Conservation (phyloP, 495 filamentous ascomycete species). For the Staphylotrichum longicolle region DNA sequence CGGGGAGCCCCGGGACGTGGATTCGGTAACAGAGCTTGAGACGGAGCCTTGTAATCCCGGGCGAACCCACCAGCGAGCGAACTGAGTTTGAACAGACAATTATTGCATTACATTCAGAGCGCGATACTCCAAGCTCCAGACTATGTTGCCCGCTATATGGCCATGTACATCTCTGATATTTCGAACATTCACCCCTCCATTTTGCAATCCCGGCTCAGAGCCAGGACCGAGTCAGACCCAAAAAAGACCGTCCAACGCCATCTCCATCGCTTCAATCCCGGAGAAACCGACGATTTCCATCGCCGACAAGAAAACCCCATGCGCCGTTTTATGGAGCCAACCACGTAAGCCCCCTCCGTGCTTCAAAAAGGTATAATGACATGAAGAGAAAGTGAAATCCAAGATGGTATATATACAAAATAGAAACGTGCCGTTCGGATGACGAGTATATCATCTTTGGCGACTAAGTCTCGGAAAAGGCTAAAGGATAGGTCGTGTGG, state of each 20-base stretch:
- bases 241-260: not conserved
- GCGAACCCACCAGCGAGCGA: too few relatives aligned
- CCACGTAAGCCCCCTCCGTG: not conserved
- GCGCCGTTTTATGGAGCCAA: not conserved
- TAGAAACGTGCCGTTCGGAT: not conserved
- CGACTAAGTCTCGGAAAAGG: too few relatives aligned
- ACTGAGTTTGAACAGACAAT: not conserved
- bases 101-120: not conserved
- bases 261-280: not conserved
- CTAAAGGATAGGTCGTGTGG: too few relatives aligned
- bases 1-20: slow-evolving; percentile 15
- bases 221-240: not conserved
- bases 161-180: not conserved
- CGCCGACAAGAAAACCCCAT: not conserved
- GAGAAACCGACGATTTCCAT: not conserved
- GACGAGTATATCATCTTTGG: too few relatives aligned
- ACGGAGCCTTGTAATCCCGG: slow-evolving; percentile 18
- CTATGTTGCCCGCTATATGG: not conserved
- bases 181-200: too few relatives aligned
- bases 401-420: not conserved
- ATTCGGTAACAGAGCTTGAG: slow-evolving; percentile 9
- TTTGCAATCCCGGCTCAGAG: too few relatives aligned
- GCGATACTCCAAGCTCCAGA: not conserved
- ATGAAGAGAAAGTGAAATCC: not conserved
- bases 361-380: not conserved